phyloP scores from a whole-genome alignment of 164 flowering plant species.

The Liquidambar formosana region DNA sequence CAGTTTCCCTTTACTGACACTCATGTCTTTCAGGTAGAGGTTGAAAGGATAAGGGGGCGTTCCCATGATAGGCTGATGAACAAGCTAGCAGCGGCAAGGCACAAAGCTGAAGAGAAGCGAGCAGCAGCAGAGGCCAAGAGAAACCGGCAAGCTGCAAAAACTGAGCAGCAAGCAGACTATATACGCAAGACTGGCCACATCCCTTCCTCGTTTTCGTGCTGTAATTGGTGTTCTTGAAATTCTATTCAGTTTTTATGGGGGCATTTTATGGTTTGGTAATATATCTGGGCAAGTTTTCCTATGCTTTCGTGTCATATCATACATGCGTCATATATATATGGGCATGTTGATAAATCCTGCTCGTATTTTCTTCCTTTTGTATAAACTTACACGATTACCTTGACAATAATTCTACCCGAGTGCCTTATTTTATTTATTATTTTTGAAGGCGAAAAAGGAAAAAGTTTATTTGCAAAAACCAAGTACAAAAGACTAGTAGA shows the following conservation, averaged over 20 bases:
- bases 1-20: background rate
- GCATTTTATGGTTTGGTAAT: background rate
- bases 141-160: constrained; percentile 60
- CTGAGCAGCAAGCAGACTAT: constrained; percentile 76
- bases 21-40: constrained; percentile 55
- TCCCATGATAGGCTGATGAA: constrained; percentile 76
- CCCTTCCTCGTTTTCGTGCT: constrained; percentile 60
- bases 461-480: no score
- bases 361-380: no score
- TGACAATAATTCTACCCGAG: no score
- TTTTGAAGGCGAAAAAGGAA: no score
- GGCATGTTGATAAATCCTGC: no score
- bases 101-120: constrained; percentile 74
- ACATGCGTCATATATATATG: no score
- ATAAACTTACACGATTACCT: no score
- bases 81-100: constrained; percentile 67
- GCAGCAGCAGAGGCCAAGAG: constrained; percentile 76
- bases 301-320: no score
- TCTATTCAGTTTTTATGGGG: background rate
- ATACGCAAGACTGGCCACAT: constrained; percentile 74
- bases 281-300: no score
- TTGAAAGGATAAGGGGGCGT: constrained; percentile 65
- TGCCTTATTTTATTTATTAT: no score
- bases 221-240: constrained; percentile 56
- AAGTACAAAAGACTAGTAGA: no score